A percentile compares a stretch with the other conserved stretches of the same genome.
Evolutionary conservation across 345 rosid genomes (phyloP).

Genomic region (Adansonia digitata): DNA sequence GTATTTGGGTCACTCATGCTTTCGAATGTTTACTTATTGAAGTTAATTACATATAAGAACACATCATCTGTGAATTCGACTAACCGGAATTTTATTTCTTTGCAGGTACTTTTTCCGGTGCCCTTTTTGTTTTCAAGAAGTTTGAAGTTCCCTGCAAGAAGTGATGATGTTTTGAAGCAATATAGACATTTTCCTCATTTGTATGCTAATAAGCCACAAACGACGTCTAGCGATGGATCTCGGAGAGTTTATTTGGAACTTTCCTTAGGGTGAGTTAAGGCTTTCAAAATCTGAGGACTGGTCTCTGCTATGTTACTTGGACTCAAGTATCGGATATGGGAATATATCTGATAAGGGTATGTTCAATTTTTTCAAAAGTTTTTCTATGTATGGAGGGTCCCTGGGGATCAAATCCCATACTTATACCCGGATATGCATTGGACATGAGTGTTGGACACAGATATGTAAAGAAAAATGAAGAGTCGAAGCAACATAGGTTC

Average conservation of each 20-base stretch:
- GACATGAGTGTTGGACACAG: too few relatives aligned
- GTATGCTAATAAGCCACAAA: conserved; percentile 38
- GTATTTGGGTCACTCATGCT: neutral
- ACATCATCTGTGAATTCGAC: neutral
- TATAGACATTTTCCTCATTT: conserved; percentile 56
- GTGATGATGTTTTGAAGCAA: conserved; percentile 42
- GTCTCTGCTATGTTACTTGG: too few relatives aligned
- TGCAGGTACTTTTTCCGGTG: conserved; percentile 77
- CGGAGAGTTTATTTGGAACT: conserved; percentile 88
- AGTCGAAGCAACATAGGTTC: too few relatives aligned
- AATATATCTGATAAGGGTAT: too few relatives aligned
- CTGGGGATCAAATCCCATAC: too few relatives aligned
- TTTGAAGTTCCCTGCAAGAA: conserved; percentile 69
- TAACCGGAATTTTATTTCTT: neutral
- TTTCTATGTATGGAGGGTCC: too few relatives aligned
- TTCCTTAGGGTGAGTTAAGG: conserved; percentile 73
- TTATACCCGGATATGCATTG: too few relatives aligned
- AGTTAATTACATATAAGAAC: neutral
- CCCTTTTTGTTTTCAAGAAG: conserved; percentile 58
- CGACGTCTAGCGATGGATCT: conserved; percentile 33
- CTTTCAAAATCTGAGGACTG: neutral
- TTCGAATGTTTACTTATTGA: neutral
- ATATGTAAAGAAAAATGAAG: too few relatives aligned
- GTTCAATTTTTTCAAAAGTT: too few relatives aligned
- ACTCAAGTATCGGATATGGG: too few relatives aligned